These are phyloP conservation scores for Solanum sitiens DNA, from an alignment of 257 asterid genomes.

Conservation along the genomic window DNA sequence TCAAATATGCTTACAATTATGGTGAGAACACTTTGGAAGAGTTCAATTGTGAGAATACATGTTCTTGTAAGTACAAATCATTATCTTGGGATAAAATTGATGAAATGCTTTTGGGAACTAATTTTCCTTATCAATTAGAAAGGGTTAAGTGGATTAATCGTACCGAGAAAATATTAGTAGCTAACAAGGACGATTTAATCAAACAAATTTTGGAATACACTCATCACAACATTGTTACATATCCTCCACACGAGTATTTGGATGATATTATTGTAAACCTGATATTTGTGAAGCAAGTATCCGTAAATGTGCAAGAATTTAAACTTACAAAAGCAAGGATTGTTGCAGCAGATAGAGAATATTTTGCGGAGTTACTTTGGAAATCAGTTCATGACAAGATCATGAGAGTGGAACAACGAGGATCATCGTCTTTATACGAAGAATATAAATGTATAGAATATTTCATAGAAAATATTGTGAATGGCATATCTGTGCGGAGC, in stretches of 20 bases:
- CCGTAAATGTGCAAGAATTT: background rate
- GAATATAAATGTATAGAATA: background rate
- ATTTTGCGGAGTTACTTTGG: background rate
- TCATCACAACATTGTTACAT: background rate
- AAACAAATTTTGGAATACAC: background rate
- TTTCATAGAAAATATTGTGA: background rate
- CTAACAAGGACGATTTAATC: background rate
- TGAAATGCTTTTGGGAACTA: background rate
- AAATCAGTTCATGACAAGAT: background rate
- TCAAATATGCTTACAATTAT: background rate
- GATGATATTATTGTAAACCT: background rate
- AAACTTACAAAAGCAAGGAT: background rate
- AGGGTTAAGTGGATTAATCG: background rate
- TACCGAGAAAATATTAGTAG: background rate
- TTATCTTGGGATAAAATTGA: background rate
- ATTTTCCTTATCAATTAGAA: background rate
- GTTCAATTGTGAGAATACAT: background rate
- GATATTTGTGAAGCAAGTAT: background rate
- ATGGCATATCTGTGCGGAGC: background rate
- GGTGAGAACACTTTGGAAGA: background rate
- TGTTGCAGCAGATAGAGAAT: background rate
- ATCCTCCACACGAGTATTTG: background rate
- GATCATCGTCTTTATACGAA: background rate
- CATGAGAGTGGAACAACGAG: background rate
- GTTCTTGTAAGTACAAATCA: background rate